These are phyloP conservation scores for Chalciporus sphaerocephalus DNA, from an alignment of 768 basidiomycete species.

Conservation along the genomic window DNA sequence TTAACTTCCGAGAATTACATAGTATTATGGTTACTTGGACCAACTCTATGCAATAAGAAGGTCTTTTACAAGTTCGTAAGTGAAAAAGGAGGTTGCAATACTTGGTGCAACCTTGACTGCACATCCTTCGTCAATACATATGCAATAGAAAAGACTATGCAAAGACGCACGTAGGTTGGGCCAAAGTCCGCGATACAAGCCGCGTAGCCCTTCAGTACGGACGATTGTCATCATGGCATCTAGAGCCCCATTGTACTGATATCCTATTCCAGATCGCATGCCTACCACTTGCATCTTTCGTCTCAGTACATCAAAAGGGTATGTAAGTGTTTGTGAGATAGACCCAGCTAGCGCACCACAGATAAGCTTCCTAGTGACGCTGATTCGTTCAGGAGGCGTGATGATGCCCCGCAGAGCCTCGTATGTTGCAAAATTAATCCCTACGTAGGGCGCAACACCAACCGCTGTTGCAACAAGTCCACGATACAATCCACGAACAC, in stretches of 20 bases:
- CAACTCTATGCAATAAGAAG: constrained; percentile 41
- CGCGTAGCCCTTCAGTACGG: constrained; percentile 66
- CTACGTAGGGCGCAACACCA: constrained; percentile 87
- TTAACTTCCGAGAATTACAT: constrained; percentile 3
- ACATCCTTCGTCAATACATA: constrained; percentile 8
- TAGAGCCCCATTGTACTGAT: constrained; percentile 75
- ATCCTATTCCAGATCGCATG: constrained; percentile 56
- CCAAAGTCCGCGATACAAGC: constrained; percentile 85
- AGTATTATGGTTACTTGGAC: not conserved
- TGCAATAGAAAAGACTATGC: not conserved
- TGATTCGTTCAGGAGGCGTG: constrained; percentile 78
- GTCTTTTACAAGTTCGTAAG: constrained; percentile 66
- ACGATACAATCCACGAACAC: constrained; percentile 79
- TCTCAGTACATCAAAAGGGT: constrained; percentile 91
- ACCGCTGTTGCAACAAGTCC: constrained; percentile 80
- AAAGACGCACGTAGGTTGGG: constrained; percentile 71
- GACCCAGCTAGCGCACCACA: constrained; percentile 91
- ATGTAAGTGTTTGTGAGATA: constrained; percentile 90
- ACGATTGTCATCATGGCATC: constrained; percentile 72
- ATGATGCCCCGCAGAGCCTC: constrained; percentile 73
- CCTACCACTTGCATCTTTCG: constrained; percentile 95
- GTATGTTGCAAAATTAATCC: constrained; percentile 93
- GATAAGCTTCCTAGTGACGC: constrained; percentile 60
- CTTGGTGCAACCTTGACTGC: constrained; percentile 88
- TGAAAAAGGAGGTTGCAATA: constrained; percentile 83